phyloP scores from a whole-genome alignment of 2,329 filamentous ascomycete genomes.

The Cladosporium sp. region DNA sequence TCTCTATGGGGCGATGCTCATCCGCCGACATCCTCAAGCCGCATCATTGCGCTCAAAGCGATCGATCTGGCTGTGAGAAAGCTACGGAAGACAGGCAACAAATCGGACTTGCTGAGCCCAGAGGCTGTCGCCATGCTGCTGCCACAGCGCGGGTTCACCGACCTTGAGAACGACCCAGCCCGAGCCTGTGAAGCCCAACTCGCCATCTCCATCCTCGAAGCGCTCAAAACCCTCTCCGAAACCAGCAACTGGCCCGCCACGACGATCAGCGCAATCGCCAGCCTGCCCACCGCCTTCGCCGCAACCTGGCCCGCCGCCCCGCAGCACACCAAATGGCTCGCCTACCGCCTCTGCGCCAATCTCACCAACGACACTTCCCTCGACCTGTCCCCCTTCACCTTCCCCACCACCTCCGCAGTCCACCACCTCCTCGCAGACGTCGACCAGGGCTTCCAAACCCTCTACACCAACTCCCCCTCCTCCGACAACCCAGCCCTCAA shows the following conservation, averaged over 20 bases:
- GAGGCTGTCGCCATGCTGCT: constrained; percentile 17
- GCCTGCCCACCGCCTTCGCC: constrained; percentile 13
- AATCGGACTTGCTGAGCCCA: constrained; percentile 42
- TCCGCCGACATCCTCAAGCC: constrained; percentile 52
- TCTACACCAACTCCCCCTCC: constrained; percentile 16
- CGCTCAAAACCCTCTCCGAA: constrained; percentile 21
- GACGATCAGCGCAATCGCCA: constrained; percentile 16
- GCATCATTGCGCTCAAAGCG: constrained; percentile 57
- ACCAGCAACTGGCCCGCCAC: constrained; percentile 19
- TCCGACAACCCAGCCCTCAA: constrained; percentile 41
- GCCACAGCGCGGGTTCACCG: constrained; percentile 14
- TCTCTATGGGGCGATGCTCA: constrained; percentile 54
- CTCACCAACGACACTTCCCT: constrained; percentile 68
- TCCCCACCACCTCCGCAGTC: constrained; percentile 40
- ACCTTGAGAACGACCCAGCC: constrained; percentile 3
- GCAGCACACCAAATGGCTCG: constrained; percentile 31
- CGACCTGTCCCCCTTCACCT: constrained; percentile 49
- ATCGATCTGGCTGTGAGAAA: constrained; percentile 53
- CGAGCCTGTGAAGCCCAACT: constrained; percentile 41
- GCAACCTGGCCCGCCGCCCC: constrained; percentile 1
- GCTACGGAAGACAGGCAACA: constrained; percentile 38
- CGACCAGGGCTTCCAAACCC: constrained; percentile 20
- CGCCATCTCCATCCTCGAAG: constrained; percentile 39
- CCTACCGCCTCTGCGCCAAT: constrained; percentile 71
- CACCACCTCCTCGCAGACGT: constrained; percentile 29